Conservation (phyloP, 2,329 filamentous ascomycete species). For the Sarocladium brachiariae region DNA sequence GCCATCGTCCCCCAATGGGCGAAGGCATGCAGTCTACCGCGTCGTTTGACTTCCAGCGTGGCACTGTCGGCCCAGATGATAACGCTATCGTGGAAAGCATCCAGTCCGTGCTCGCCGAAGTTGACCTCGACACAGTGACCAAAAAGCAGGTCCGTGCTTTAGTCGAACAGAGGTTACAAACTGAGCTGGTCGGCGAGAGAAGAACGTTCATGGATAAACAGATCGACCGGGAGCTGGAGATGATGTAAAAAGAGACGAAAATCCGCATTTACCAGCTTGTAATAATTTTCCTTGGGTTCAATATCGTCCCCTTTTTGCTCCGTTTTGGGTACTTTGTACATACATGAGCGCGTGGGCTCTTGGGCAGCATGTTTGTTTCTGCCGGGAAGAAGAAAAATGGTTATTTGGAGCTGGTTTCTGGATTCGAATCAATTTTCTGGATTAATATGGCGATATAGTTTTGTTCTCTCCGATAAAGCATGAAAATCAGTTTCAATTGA, state of each 20-base stretch:
- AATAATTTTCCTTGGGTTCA: not conserved
- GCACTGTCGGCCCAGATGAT: conserved; percentile 65
- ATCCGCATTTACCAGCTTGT: conserved; percentile 3
- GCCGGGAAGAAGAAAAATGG: not conserved
- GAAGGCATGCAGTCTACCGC: conserved; percentile 42
- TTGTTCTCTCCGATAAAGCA: no score
- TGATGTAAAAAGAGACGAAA: conserved; percentile 56
- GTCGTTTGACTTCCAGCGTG: conserved; percentile 56
- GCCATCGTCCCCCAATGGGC: conserved; percentile 39
- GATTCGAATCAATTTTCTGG: not conserved
- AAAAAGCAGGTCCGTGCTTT: conserved; percentile 94
- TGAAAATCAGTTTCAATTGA: no score
- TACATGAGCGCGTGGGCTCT: not conserved
- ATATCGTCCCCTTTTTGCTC: not conserved
- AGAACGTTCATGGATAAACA: conserved; percentile 84
- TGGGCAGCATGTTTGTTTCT: not conserved
- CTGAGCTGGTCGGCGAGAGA: conserved; percentile 78
- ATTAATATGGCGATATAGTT: conserved; percentile 2
- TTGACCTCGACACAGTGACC: conserved; percentile 93
- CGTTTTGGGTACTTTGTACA: not conserved
- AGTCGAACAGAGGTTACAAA: conserved; percentile 89
- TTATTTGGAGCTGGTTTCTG: not conserved
- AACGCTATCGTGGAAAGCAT: conserved; percentile 77
- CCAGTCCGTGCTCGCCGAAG: conserved; percentile 72
- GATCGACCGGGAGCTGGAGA: conserved; percentile 89